phyloP scores from a whole-genome alignment of 139 green algal genomes.

The Asterochloris sp. region DNA sequence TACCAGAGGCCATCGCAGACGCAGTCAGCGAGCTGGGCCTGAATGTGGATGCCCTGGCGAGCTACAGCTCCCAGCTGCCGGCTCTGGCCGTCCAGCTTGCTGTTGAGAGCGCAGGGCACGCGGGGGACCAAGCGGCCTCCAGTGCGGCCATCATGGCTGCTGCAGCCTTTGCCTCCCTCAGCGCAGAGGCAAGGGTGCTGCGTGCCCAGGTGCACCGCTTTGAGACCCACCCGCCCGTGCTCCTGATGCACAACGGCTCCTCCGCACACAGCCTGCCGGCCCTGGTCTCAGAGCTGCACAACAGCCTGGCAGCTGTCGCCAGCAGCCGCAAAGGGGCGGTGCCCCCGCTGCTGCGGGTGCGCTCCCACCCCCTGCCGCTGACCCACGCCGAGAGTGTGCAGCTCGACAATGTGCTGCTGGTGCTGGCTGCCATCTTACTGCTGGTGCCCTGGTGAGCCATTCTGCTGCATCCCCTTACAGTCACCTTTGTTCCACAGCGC shows the following conservation, averaged over 20 bases:
- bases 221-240: not conserved
- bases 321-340: not conserved
- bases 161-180: too few species aligned
- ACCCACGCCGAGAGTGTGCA: slow-evolving; percentile 16
- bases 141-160: too few species aligned
- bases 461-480: too few species aligned
- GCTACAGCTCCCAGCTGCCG: not conserved
- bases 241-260: slow-evolving; percentile 22
- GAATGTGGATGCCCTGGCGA: too few species aligned
- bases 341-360: not conserved
- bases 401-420: slow-evolving; percentile 11
- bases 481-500: too few species aligned
- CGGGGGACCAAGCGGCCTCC: too few species aligned
- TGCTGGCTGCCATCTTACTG: slow-evolving; percentile 28
- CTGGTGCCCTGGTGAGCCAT: slow-evolving; percentile 5
- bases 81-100: too few species aligned
- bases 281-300: slow-evolving; percentile 17
- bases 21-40: too few species aligned
- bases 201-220: not conserved
- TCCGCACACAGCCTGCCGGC: slow-evolving; percentile 15
- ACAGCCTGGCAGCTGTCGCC: not conserved
- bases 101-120: too few species aligned
- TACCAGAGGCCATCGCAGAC: too few species aligned
- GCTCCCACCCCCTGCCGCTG: slow-evolving; percentile 33
- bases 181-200: too few species aligned